Conservation (phyloP, 1,284 basidiomycete species). For the Puccinia polysora region DNA sequence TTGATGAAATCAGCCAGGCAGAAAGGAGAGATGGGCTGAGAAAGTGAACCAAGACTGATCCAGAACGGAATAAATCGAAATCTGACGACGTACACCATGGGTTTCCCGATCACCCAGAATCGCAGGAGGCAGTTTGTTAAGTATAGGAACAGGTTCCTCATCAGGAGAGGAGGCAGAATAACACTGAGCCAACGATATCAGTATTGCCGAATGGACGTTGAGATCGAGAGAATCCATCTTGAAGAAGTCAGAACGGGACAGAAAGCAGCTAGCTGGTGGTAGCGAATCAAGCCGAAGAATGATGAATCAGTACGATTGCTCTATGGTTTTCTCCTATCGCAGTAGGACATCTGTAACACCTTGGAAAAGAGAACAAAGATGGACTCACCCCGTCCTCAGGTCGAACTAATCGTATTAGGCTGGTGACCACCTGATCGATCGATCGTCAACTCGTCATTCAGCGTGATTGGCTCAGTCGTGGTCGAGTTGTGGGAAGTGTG, state of each 20-base stretch:
- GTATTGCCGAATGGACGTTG: slow-evolving; percentile 41
- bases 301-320: too few species aligned
- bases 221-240: slow-evolving; percentile 43
- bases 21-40: neutral
- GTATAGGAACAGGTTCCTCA: slow-evolving; percentile 27
- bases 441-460: too few species aligned
- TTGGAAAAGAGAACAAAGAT: too few species aligned
- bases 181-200: slow-evolving; percentile 39
- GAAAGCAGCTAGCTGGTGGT: neutral
- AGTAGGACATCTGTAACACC: too few species aligned
- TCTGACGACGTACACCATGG: neutral
- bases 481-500: too few species aligned
- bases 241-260: neutral
- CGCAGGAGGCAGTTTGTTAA: slow-evolving; percentile 23
- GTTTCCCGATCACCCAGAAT: neutral
- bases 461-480: too few species aligned
- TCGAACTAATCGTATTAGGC: too few species aligned
- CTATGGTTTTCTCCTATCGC: too few species aligned
- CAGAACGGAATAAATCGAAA: neutral
- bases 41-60: neutral
- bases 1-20: neutral
- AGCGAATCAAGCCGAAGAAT: too few species aligned
- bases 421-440: too few species aligned
- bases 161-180: slow-evolving; percentile 31
- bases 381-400: too few species aligned